A percentile compares a stretch with the other conserved stretches of the same genome.
phyloP scores from a whole-genome alignment of 345 rosid species.

The Gossypium australe region DNA sequence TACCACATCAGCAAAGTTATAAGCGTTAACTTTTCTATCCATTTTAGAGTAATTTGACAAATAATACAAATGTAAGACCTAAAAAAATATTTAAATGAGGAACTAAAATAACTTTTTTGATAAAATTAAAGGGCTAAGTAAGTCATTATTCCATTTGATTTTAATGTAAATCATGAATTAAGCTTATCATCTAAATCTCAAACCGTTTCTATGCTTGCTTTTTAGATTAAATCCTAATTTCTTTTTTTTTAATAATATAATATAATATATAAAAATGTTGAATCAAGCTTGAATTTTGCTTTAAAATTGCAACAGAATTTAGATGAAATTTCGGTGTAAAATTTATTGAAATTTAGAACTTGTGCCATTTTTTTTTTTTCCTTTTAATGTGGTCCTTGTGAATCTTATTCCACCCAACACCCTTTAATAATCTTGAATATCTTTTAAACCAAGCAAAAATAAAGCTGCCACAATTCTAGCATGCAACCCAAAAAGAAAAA shows the following conservation, averaged over 20 bases:
- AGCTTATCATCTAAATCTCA: slow-evolving; percentile 15
- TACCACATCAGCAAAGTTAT: too few relatives aligned
- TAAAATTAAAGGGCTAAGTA: too few relatives aligned
- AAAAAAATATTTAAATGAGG: too few relatives aligned
- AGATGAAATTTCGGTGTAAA: slow-evolving; percentile 5
- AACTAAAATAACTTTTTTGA: too few relatives aligned
- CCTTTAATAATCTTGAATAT: slow-evolving; percentile 18
- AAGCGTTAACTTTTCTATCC: accelerated
- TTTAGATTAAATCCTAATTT: background rate
- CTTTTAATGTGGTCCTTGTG: background rate
- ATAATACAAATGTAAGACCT: too few relatives aligned
- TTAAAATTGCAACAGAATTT: background rate
- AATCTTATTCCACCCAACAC: slow-evolving; percentile 1
- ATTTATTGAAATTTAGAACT: background rate
- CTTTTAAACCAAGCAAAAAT: slow-evolving; percentile 25
- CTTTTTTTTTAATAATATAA: background rate
- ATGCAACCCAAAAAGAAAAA: slow-evolving; percentile 4
- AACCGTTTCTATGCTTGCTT: background rate
- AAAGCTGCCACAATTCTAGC: slow-evolving; percentile 13
- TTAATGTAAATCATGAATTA: slow-evolving; percentile 8
- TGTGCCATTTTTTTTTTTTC: background rate
- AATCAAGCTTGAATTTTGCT: background rate
- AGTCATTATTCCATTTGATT: too few relatives aligned
- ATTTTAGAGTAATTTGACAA: too few relatives aligned
- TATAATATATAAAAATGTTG: background rate